phyloP scores from a whole-genome alignment of 2,329 filamentous ascomycete species.

The Ilyonectria robusta region DNA sequence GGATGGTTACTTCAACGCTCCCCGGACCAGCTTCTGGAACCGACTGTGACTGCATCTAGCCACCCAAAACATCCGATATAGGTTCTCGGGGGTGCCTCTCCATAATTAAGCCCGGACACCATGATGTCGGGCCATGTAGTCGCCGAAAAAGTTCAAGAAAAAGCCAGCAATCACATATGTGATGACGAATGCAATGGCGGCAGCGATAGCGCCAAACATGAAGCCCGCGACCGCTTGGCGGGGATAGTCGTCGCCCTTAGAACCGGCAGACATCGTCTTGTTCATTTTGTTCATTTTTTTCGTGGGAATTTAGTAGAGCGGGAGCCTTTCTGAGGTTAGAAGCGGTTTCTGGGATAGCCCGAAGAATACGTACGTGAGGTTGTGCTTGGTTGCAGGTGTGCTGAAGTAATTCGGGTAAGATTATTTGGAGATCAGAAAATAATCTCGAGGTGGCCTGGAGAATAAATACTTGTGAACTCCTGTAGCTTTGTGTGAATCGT shows the following conservation, averaged over 20 bases:
- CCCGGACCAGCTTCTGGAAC: not conserved
- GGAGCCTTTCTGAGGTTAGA: not conserved
- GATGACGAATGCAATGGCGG: not conserved
- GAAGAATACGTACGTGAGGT: not conserved
- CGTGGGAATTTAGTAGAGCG: not conserved
- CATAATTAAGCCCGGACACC: not conserved
- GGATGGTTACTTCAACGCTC: conserved; percentile 1
- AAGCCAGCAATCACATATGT: not conserved
- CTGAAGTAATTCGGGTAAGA: not conserved
- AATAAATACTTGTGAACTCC: too few species aligned
- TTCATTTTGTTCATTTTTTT: not conserved
- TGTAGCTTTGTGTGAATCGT: not conserved
- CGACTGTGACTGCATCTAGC: not conserved
- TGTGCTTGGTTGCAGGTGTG: not conserved
- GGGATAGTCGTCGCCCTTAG: not conserved
- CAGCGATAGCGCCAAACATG: conserved; percentile 13
- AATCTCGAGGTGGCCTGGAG: too few species aligned
- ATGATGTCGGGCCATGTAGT: not conserved
- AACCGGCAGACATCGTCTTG: not conserved
- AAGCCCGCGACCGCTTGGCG: conserved; percentile 5
- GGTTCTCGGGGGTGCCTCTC: too few species aligned
- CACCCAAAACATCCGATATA: not conserved
- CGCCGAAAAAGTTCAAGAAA: not conserved
- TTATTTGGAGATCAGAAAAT: not conserved
- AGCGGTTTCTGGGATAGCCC: not conserved